Evolutionary conservation across 331 rosid genomes (phyloP), one percentile per base, ranked within the genome.

Genomic region (Acacia concinna): DNA sequence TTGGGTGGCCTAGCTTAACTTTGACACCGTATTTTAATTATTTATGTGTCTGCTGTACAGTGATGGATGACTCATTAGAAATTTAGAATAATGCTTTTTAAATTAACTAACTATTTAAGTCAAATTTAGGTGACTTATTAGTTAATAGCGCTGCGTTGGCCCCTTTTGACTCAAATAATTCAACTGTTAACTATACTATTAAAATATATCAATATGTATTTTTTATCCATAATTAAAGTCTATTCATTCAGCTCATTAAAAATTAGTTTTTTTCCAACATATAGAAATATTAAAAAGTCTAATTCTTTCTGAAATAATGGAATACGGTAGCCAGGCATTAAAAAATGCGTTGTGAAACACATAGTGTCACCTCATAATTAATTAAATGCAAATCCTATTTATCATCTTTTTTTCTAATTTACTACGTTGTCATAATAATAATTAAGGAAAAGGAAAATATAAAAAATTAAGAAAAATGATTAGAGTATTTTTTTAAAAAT

Each of bases 381-480:
- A n/a, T n/a, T n/a, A n/a, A n/a, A n/a, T n/a, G n/a, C n/a, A n/a
- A n/a, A n/a, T n/a, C n/a, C n/a, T 2, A 4, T 4, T 1, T 18
- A 1, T 49, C 0, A 49, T 18, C 35, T 4, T 32, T 32, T 37
- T 37, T 38, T 38, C 8, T 8, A 38, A 38, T 38, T 38, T 38
- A 38, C 0, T 0, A 8, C 8, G 8, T 38, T 8, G 0, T 0
- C 2, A 6, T 1, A 38, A 8, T 8, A 38, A 38, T 8, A 38
- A 38, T 38, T 0, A 0, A 2, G 2, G 7, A 38, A 38, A 0
- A 38, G 1, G 8, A 2, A 4, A 0, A 37, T 8, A 8, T 0
- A 35, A 1, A 0, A 8, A 35, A 35, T 35, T 35, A 35, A 35
- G 1, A 1, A 8, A 8, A 0, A 38, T 8, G 1, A 8, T 38